Evolutionary conservation across 208 protist genomes (phyloP), one percentile per base, ranked within the genome.

Genomic region (Trypanosoma rangeli): DNA sequence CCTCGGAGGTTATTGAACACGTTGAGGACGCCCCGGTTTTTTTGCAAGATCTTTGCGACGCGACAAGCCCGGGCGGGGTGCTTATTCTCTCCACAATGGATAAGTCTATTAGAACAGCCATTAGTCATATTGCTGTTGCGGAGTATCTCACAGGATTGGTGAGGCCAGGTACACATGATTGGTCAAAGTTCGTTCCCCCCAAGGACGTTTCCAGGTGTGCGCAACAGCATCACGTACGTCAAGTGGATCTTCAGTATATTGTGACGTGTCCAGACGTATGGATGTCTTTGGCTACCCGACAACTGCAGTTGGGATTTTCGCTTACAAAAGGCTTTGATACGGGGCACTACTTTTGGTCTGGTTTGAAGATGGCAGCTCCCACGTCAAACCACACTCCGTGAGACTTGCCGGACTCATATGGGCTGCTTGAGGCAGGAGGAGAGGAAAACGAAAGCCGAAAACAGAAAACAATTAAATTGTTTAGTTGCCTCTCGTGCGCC

Each of bases 31-130:
- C 92, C 18, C 75, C 87, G 16, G 67, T 53, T 5, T 98, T 98
- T 73, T n/a, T 98, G 28, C 50, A 85, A 18, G 80, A 82, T 22
- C 81, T 94, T 3, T 89, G 87, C 59, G 64, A 79, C n/a, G 73
- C 93, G 20, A 86, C 93, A 20, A 95, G 90, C 57, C 89, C 89
- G 8, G 93, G 93, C 39, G 94, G 96, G 12, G 52, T 95, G 29
- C 75, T 98, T 5, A 75, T 97, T 16, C 62, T 98, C 28, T 96
- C 92, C 0, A 98, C 96, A n/a, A 93, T 98, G 78, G 96, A 98
- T 67, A 94, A 94, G 54, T 94, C 87, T 8, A 9, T 86, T 20
- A 54, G 70, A 28, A 94, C 96, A 13, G 94, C 83, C 12, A 22
- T 96, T 22, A 76, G 84, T 10, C 78, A 89, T 54, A 93, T 98